Base-by-base conservation (phyloP, 305 asterid species). In the Petunia hybrid region DNA sequence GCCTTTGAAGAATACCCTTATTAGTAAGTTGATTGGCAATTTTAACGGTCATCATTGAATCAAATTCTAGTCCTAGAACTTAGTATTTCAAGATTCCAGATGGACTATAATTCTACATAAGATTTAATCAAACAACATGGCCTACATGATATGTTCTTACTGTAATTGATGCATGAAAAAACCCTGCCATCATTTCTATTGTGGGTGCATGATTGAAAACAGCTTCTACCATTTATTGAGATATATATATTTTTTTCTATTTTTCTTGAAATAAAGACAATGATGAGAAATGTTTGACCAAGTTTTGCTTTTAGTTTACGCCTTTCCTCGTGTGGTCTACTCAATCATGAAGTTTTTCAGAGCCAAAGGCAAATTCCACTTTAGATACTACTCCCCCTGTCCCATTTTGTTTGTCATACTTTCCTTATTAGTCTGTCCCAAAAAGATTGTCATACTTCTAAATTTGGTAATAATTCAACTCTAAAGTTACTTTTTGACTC, bases 211-310 rank as follows among this genome's bases (percentile, higher is more conserved):
- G 78, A 74, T 53, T 74, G 64, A 74, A 3, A 74, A 74, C 48
- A 74, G 35, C 63, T 74, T 74, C 8, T 74, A 46, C 40, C 40
- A 13, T 2, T 51, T 51, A 36, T 74, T 73, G 46, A 51, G 46
- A 51, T 12, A 2, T 38, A 53, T 48, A 22, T 22, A 38, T 74
- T 1, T 22, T 69, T 71, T 1, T 38, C 1, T 3, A 4, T 64
- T 66, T 13, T 8, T 1, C 5, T 48, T 53, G 13, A 51, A 48
- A 71, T 48, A 48, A 42, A 48, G 62, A 83, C 83, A 82, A 86
- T 88, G 80, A 86, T 88, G 86, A 81, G 82, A 65, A 46, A 60
- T 81, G 84, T 85, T 88, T 86, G 91, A 88, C 88, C 88, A 85
- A 39, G 46, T 78, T 78, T 85, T 76, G 81, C 88, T 88, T 85